Percentiles rank a stretch among this genome's conserved stretches.
Evolutionary conservation across 2,329 filamentous ascomycete genomes (phyloP).

Genomic region (Calonectria ilicicola): DNA sequence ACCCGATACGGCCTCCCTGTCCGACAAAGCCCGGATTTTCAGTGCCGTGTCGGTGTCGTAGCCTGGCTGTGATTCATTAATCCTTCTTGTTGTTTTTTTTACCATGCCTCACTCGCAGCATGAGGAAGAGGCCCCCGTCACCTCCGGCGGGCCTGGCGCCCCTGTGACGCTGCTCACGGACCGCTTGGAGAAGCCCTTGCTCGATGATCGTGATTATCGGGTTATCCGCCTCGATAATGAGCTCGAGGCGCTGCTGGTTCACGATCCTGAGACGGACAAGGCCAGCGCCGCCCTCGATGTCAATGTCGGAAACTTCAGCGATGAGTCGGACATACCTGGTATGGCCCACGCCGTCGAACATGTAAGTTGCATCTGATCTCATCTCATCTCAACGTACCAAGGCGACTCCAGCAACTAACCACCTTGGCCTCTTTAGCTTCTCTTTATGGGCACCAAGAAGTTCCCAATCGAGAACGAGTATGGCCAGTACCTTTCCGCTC

Average conservation of each 20-base stretch:
- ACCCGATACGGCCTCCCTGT: slow-evolving; percentile 23
- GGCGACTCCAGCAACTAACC: slow-evolving; percentile 24
- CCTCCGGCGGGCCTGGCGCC: slow-evolving; percentile 40
- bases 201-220: slow-evolving; percentile 89
- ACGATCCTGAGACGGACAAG: slow-evolving; percentile 96
- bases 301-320: slow-evolving; percentile 95
- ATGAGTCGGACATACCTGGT: slow-evolving; percentile 89
- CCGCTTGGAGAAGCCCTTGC: slow-evolving; percentile 81
- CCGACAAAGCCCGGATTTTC: slow-evolving; percentile 19
- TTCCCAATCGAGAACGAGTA: slow-evolving; percentile 97
- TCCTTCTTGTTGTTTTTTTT: slow-evolving; percentile 24
- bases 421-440: slow-evolving; percentile 60
- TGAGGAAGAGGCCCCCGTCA: slow-evolving; percentile 36
- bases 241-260: slow-evolving; percentile 90
- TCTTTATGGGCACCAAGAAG: slow-evolving; percentile 99
- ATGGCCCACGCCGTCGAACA: slow-evolving; percentile 98
- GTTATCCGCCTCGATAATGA: slow-evolving; percentile 88
- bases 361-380: slow-evolving; percentile 55
- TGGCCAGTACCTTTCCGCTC: slow-evolving; percentile 88
- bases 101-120: slow-evolving; percentile 48
- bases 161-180: slow-evolving; percentile 69
- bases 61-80: slow-evolving; percentile 16
- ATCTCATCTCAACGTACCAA: slow-evolving; percentile 3
- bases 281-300: slow-evolving; percentile 95
- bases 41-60: slow-evolving; percentile 32